Conservation (phyloP, 768 basidiomycete genomes). For the Lactarius pseudohatsudake region DNA sequence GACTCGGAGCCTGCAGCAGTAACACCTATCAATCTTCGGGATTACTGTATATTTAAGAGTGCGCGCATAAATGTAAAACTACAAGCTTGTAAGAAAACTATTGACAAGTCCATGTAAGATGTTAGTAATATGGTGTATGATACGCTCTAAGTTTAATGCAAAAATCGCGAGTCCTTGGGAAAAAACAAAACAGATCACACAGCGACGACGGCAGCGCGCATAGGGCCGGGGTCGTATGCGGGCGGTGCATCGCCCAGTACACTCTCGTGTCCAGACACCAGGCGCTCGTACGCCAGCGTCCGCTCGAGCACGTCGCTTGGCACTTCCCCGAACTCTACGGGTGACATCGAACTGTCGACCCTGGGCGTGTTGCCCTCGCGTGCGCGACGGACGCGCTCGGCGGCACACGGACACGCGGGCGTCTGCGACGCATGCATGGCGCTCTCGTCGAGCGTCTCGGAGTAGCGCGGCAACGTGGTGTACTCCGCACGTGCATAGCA, state of each 20-base stretch:
- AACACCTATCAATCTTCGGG: not conserved
- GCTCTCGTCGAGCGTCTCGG: conserved; percentile 19
- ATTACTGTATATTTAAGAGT: not conserved
- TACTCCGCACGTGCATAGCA: conserved; percentile 21
- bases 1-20: too few relatives aligned
- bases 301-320: conserved; percentile 47
- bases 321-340: conserved; percentile 25
- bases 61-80: not conserved
- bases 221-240: conserved; percentile 48
- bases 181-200: not conserved
- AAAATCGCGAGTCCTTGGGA: not conserved
- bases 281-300: conserved; percentile 56
- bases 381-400: conserved; percentile 8
- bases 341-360: not conserved
- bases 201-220: not conserved
- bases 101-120: not conserved
- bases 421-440: not conserved
- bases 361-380: not conserved
- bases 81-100: not conserved
- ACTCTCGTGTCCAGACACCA: conserved; percentile 80
- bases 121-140: not conserved
- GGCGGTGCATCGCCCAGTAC: conserved; percentile 85
- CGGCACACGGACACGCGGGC: conserved; percentile 12
- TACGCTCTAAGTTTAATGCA: not conserved
- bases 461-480: conserved; percentile 17